Percentiles rank a stretch among this genome's conserved stretches.
Evolutionary conservation across 2,329 filamentous ascomycete species (phyloP).

Genomic region (Fusarium sp.): DNA sequence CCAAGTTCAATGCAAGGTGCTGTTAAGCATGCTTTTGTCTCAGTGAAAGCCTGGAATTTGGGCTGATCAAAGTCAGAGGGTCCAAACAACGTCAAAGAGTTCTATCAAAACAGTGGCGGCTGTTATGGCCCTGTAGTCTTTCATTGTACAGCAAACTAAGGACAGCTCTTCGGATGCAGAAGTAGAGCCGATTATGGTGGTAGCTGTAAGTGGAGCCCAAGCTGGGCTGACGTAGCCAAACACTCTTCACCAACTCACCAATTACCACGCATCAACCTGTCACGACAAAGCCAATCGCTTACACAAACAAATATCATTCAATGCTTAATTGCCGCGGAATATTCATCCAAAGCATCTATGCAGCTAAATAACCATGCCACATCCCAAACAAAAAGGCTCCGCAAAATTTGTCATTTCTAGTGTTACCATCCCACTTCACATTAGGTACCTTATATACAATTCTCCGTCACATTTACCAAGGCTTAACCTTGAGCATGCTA

Average conservation of each 20-base stretch:
- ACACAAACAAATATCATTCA: conserved; percentile 8
- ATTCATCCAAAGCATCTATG: conserved; percentile 27
- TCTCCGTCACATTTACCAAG: conserved; percentile 59
- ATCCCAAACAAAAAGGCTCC: conserved; percentile 15
- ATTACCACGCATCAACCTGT: neutral
- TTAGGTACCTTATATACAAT: neutral
- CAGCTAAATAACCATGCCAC: conserved; percentile 5
- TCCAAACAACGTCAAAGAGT: too few species aligned
- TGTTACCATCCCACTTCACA: neutral
- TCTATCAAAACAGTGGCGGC: too few species aligned
- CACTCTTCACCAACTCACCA: neutral
- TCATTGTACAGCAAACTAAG: too few species aligned
- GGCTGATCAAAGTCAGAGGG: too few species aligned
- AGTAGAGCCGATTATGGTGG: too few species aligned
- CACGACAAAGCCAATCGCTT: neutral
- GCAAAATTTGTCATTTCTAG: conserved; percentile 29
- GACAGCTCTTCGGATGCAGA: too few species aligned
- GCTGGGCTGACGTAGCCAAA: neutral
- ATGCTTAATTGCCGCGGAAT: conserved; percentile 27
- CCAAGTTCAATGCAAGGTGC: too few species aligned
- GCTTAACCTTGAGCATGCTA: conserved; percentile 83
- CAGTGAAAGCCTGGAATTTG: too few species aligned
- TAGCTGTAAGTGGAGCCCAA: too few species aligned
- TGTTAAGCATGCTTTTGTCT: too few species aligned
- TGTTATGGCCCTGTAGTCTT: too few species aligned